Evolutionary conservation across 495 filamentous ascomycete species (phyloP).

Genomic region (Patellaria atrata): DNA sequence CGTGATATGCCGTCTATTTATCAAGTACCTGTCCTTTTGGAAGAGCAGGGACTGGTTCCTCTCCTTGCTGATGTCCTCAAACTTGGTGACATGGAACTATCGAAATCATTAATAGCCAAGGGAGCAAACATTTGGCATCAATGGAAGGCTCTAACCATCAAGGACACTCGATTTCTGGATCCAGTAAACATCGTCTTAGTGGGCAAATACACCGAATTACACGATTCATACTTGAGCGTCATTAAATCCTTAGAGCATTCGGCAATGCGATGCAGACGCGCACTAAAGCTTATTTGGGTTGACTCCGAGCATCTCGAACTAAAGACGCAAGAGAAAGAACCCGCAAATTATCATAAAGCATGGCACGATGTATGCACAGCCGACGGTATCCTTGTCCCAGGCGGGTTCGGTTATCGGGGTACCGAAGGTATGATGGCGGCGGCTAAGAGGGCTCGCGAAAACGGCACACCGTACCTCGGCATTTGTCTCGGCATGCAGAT

Average conservation of each 20-base stretch:
- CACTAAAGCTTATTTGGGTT: slow-evolving; percentile 70
- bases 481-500: slow-evolving; percentile 94
- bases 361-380: slow-evolving; percentile 70
- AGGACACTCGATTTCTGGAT: slow-evolving; percentile 46
- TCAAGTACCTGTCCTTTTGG: slow-evolving; percentile 81
- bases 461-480: slow-evolving; percentile 70
- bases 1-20: slow-evolving; percentile 77
- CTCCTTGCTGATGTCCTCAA: slow-evolving; percentile 45
- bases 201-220: slow-evolving; percentile 74
- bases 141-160: slow-evolving; percentile 55
- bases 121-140: slow-evolving; percentile 54
- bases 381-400: slow-evolving; percentile 51
- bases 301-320: slow-evolving; percentile 73
- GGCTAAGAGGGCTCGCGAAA: slow-evolving; percentile 68
- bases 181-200: slow-evolving; percentile 74
- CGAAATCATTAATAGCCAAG: slow-evolving; percentile 35
- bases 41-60: slow-evolving; percentile 56
- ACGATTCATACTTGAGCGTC: slow-evolving; percentile 74
- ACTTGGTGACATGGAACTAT: slow-evolving; percentile 37
- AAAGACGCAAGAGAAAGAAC: slow-evolving; percentile 37
- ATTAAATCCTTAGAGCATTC: slow-evolving; percentile 80
- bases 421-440: slow-evolving; percentile 80
- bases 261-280: slow-evolving; percentile 69
- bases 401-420: slow-evolving; percentile 74
- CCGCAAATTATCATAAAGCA: slow-evolving; percentile 71